A percentile compares a stretch with the other conserved stretches of the same genome.
Conservation (phyloP, 2,329 filamentous ascomycete genomes). For the Aureobasidium sp. region DNA sequence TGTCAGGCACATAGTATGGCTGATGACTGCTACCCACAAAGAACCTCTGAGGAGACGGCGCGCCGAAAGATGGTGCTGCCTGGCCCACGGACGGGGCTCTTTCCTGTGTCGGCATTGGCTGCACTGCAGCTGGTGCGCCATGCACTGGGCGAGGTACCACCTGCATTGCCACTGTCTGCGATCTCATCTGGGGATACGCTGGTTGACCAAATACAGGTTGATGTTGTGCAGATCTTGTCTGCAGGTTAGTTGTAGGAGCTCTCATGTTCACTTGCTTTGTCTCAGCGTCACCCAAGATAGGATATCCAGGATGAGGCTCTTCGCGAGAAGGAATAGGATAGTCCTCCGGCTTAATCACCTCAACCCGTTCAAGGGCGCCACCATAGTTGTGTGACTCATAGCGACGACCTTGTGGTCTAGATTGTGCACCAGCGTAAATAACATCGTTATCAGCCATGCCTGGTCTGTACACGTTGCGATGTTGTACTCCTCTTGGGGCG, state of each 20-base stretch:
- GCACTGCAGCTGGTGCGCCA: slow-evolving; percentile 26
- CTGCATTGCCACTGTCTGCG: slow-evolving; percentile 1
- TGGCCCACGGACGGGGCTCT: slow-evolving; percentile 26
- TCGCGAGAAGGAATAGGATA: neutral
- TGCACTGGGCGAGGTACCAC: slow-evolving; percentile 18
- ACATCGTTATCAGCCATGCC: neutral
- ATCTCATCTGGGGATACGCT: slow-evolving; percentile 9
- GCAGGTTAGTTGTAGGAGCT: neutral
- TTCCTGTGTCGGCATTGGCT: slow-evolving; percentile 24
- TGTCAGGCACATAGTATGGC: slow-evolving; percentile 1
- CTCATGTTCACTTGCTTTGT: neutral
- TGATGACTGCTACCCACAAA: neutral
- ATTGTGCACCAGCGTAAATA: neutral
- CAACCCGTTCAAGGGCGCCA: neutral
- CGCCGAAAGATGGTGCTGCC: slow-evolving; percentile 13
- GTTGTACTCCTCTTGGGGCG: neutral
- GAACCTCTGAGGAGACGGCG: slow-evolving; percentile 8
- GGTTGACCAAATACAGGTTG: slow-evolving; percentile 10
- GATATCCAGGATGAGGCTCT: neutral
- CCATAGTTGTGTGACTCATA: neutral
- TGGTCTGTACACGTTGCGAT: neutral
- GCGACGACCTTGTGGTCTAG: neutral
- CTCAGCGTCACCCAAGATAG: neutral
- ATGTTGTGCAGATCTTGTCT: neutral
- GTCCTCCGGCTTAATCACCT: neutral